Evolutionary conservation across 192 early-diverging fungal genomes (phyloP).

Genomic region (Backusella tarrabulga): DNA sequence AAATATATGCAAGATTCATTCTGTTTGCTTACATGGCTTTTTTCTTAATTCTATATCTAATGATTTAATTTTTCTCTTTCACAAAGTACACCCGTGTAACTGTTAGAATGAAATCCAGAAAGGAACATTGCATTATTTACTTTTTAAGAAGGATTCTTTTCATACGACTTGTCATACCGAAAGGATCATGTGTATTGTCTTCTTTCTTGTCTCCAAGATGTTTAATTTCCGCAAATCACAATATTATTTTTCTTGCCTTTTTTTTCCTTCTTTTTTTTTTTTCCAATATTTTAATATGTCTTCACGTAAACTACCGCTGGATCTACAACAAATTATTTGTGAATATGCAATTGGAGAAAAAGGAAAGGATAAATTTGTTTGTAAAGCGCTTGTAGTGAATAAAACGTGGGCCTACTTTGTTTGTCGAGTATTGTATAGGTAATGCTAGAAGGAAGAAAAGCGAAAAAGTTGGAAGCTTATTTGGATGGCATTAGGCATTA

Average conservation of each 20-base stretch:
- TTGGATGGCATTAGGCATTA: not conserved
- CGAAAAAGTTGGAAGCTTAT: no score
- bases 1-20: no score
- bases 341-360: not conserved
- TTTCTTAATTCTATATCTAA: not conserved
- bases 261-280: not conserved
- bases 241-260: not conserved
- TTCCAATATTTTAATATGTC: not conserved
- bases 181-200: not conserved
- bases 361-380: not conserved
- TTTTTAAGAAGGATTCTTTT: not conserved
- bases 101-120: not conserved
- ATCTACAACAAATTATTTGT: slow-evolving; percentile 3
- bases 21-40: no score
- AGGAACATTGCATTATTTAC: not conserved
- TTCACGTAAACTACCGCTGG: not conserved
- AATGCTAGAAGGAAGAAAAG: not conserved
- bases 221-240: not conserved
- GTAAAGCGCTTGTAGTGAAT: not conserved
- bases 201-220: not conserved
- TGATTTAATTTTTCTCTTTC: not conserved
- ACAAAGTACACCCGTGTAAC: not conserved
- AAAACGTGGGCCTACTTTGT: not conserved
- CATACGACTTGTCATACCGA: not conserved
- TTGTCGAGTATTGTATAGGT: not conserved